These are phyloP conservation scores for Chytridium lagenaria DNA, from an alignment of 371 early-diverging fungal genomes.

Conservation along the genomic window DNA sequence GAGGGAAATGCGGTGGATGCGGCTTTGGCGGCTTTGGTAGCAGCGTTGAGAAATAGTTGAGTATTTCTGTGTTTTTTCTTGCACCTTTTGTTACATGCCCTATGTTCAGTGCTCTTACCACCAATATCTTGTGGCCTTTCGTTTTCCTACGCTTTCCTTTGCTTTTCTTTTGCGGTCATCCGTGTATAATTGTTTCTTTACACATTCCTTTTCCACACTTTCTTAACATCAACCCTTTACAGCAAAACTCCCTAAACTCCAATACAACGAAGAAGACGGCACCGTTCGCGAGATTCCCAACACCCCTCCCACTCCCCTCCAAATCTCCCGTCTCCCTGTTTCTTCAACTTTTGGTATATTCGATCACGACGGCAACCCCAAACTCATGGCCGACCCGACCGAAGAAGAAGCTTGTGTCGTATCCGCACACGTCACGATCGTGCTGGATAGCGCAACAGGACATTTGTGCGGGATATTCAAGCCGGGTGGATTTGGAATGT, in stretches of 20 bases:
- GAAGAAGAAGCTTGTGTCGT: conserved; percentile 72
- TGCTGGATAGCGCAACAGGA: conserved; percentile 64
- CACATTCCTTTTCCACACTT: background rate
- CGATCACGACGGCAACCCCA: conserved; percentile 50
- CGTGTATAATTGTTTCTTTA: no score
- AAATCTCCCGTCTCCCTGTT: conserved; percentile 61
- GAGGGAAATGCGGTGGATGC: conserved; percentile 94
- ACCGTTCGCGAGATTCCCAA: conserved; percentile 64
- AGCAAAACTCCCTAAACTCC: conserved; percentile 72
- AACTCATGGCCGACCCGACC: conserved; percentile 75
- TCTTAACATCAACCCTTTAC: conserved; percentile 3
- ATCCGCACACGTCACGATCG: conserved; percentile 63
- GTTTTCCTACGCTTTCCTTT: no score
- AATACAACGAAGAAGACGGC: conserved; percentile 63
- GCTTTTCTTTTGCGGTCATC: no score
- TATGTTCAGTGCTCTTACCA: no score
- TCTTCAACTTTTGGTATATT: conserved; percentile 74
- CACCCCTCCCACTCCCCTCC: conserved; percentile 52
- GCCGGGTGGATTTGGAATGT: conserved; percentile 37
- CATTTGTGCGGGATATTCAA: conserved; percentile 44
- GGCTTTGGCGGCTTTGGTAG: conserved; percentile 74
- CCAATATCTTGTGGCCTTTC: no score
- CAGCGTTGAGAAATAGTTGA: conserved; percentile 75
- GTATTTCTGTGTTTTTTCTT: no score
- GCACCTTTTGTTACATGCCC: no score